These are phyloP conservation scores for Aspergillus candidus DNA, from an alignment of 2,329 filamentous ascomycete species.

Conservation along the genomic window DNA sequence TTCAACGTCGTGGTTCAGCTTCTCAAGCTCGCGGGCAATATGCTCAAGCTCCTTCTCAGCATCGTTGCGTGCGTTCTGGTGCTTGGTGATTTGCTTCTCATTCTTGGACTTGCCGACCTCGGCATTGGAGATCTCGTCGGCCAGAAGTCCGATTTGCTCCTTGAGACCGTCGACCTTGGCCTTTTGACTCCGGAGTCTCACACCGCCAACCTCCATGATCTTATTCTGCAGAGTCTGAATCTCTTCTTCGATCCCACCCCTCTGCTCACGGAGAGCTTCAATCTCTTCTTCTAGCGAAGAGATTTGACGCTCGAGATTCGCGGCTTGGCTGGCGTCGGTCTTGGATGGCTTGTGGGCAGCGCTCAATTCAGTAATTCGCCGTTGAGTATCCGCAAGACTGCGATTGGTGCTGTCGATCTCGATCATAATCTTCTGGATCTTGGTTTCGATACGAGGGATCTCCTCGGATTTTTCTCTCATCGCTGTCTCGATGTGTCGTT, in stretches of 20 bases:
- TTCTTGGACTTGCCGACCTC: constrained; percentile 88
- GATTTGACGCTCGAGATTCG: constrained; percentile 71
- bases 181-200: constrained; percentile 83
- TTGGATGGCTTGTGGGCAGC: constrained; percentile 76
- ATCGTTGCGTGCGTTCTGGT: constrained; percentile 74
- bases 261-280: constrained; percentile 72
- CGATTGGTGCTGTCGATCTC: constrained; percentile 82
- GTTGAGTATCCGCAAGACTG: constrained; percentile 77
- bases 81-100: constrained; percentile 83
- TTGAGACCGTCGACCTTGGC: constrained; percentile 85
- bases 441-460: constrained; percentile 79
- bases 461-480: constrained; percentile 68
- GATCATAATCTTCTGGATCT: constrained; percentile 81
- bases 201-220: constrained; percentile 97
- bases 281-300: constrained; percentile 69
- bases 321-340: constrained; percentile 68
- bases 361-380: constrained; percentile 76
- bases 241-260: constrained; percentile 82
- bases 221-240: constrained; percentile 90
- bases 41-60: constrained; percentile 72
- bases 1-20: constrained; percentile 70
- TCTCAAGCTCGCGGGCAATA: constrained; percentile 66
- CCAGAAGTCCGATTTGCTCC: constrained; percentile 72
- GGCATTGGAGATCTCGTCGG: constrained; percentile 75
- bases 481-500: constrained; percentile 68